These are phyloP conservation scores for Scheffersomyces cryptocercus DNA, from an alignment of 1,139 yeast species.

Conservation along the genomic window DNA sequence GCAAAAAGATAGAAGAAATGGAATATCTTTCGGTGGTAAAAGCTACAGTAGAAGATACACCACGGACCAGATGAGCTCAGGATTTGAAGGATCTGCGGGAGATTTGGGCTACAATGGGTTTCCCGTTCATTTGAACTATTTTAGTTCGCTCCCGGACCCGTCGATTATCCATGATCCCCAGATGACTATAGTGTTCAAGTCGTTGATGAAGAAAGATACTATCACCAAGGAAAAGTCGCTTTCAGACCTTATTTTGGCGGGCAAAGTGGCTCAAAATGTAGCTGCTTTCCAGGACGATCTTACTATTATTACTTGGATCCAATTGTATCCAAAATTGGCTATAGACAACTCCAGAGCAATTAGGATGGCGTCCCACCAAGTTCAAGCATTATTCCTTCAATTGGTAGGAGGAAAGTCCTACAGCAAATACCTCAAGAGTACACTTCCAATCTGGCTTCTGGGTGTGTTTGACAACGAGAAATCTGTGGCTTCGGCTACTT, in stretches of 20 bases:
- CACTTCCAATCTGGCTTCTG: slow-evolving; percentile 70
- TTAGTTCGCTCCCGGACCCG: slow-evolving; percentile 78
- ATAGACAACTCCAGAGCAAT: slow-evolving; percentile 69
- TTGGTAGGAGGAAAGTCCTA: slow-evolving; percentile 62
- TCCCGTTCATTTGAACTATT: slow-evolving; percentile 70
- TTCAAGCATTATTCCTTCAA: slow-evolving; percentile 51
- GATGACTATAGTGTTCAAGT: slow-evolving; percentile 67
- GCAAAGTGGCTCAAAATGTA: slow-evolving; percentile 10
- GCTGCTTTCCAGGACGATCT: slow-evolving; percentile 42
- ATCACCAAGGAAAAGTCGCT: slow-evolving; percentile 84
- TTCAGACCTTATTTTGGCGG: slow-evolving; percentile 42
- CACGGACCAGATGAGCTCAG: background rate
- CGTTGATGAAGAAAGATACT: slow-evolving; percentile 73
- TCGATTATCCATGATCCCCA: slow-evolving; percentile 57
- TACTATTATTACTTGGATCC: slow-evolving; percentile 70
- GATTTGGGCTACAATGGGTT: slow-evolving; percentile 56
- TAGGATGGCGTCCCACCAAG: slow-evolving; percentile 59
- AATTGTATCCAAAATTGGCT: slow-evolving; percentile 75
- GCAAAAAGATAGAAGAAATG: too few relatives aligned
- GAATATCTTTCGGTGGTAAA: too few relatives aligned
- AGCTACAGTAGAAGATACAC: too few relatives aligned
- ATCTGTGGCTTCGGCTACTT: slow-evolving; percentile 55
- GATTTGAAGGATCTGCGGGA: slow-evolving; percentile 9
- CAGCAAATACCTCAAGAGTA: slow-evolving; percentile 66
- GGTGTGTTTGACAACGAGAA: slow-evolving; percentile 73